These are phyloP conservation scores for Cenococcum geophilum DNA, from an alignment of 495 filamentous ascomycete genomes.

Conservation along the genomic window DNA sequence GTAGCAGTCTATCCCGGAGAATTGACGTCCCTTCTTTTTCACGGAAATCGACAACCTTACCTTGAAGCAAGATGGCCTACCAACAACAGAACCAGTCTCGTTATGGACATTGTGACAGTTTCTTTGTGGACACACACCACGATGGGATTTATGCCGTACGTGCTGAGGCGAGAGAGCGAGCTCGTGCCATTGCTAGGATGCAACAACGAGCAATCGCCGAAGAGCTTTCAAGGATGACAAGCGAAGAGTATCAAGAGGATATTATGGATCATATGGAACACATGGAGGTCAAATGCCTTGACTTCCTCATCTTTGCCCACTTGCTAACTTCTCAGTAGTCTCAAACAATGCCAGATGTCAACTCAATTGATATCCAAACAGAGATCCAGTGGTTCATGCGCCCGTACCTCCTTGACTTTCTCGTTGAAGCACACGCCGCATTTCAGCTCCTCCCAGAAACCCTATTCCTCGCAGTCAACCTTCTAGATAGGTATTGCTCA, in stretches of 20 bases:
- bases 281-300: slow-evolving; percentile 71
- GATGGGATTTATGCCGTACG: slow-evolving; percentile 45
- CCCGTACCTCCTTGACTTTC: slow-evolving; percentile 95
- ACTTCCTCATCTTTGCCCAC: slow-evolving; percentile 7
- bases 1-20: slow-evolving; percentile 36
- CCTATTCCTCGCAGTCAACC: slow-evolving; percentile 90
- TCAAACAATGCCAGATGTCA: slow-evolving; percentile 88
- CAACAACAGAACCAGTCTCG: slow-evolving; percentile 39
- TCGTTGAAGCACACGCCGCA: slow-evolving; percentile 92
- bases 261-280: slow-evolving; percentile 86
- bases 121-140: slow-evolving; percentile 82
- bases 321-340: slow-evolving; percentile 49
- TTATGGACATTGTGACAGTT: slow-evolving; percentile 58
- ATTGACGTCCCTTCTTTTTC: slow-evolving; percentile 38
- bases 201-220: slow-evolving; percentile 78
- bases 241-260: slow-evolving; percentile 87
- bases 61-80: slow-evolving; percentile 59
- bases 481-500: slow-evolving; percentile 96
- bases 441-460: slow-evolving; percentile 93
- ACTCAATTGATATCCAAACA: slow-evolving; percentile 95
- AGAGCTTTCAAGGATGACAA: slow-evolving; percentile 73
- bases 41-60: slow-evolving; percentile 11
- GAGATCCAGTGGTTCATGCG: slow-evolving; percentile 99
- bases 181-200: slow-evolving; percentile 65
- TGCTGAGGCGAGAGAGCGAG: slow-evolving; percentile 55